Base-by-base conservation (phyloP, 139 green algal genomes). In the Nannochloris sp. region DNA sequence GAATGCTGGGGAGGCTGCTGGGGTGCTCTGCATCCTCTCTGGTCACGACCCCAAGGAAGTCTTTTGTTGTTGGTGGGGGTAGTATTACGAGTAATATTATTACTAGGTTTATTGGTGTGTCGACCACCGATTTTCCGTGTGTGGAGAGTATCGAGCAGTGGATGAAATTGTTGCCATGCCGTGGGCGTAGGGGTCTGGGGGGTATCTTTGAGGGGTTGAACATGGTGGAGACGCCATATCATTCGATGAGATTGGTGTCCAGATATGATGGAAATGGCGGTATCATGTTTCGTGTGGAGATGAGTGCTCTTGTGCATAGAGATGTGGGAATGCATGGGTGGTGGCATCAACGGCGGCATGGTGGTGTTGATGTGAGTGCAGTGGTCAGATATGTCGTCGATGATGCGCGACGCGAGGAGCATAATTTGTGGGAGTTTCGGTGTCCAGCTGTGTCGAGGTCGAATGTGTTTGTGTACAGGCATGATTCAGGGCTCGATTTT, bases 71-170 rank as follows among this genome's bases (percentile, higher is more conserved):
- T 43, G n/a, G n/a, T 45, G 62, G 56, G 58, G 12, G 5, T 20
- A n/a, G 1, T 9, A n/a, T 2, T 17, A 23, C 3, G 13, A n/a
- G 4, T n/a, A 9, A 36, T 2, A 26, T 23, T 23, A 23, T 0
- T 23, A 23, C 30, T 10, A 63, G 63, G 53, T 50, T 91, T 28
- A 84, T 84, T 55, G 90, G 74, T 5, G 48, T 63, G 25, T 62
- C 96, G 40, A 81, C 87, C 0, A 66, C 73, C 10, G 91, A 97
- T 71, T 72, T 78, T 8, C 73, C 89, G 1, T 97, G 90, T 79
- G 86, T 81, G 0, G 90, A 97, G 72, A 96, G 96, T 62, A 71
- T 97, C 12, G 89, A 82, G 6, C 85, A 89, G 1, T 97, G 91
- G 90, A 70, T 91, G 23, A 88, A 88, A 72, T 80, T 97, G 57